Evolutionary conservation across 495 filamentous ascomycete species (phyloP), one percentile per base, ranked within the genome.

Genomic region (Arthonia radiata): DNA sequence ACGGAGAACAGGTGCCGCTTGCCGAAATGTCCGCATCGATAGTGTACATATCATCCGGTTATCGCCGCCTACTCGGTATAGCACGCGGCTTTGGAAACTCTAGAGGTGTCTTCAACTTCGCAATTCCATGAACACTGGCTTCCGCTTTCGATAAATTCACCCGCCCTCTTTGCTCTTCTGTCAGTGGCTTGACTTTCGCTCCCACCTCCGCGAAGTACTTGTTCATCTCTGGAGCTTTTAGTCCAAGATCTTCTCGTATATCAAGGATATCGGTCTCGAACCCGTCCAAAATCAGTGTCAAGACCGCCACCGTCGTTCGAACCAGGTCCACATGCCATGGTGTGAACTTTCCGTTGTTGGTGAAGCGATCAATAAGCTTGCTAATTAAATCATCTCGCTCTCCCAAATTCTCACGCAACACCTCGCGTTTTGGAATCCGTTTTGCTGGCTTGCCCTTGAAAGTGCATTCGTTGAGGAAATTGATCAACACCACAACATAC

Each of bases 191-290:
- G 10, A 71, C 47, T 32, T 51, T 57, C 16, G 76, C 83, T 2
- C 86, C 86, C 38, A 97, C 59, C 43, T 92, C 82, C 17, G 54
- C 47, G 57, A 82, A 91, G 40, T 81, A 82, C 34, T 64, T 50
- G 11, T 32, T 44, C 25, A 75, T 52, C 39, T 63, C 54, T 37
- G 57, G 63, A 28, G 62, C 59, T 34, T 86, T 76, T 17, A 93
- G 37, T 32, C 61, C 59, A 24, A 97, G 52, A 42, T 97, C 86
- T 25, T 75, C 65, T 31, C 67, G 63, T 33, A 94, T 48, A 40
- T 80, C 64, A 13, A 57, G 56, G 7, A 68, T 67, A 44, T 92
- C 76, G 14, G 78, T 72, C 23, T 69, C 65, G 35, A 71, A 78
- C 34, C 74, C 64, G 37, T 89, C 78, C 6, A 83, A 54, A 21